These are phyloP conservation scores for Fusarium sterilihyphosum DNA, from an alignment of 2,329 filamentous ascomycete species.

Conservation along the genomic window DNA sequence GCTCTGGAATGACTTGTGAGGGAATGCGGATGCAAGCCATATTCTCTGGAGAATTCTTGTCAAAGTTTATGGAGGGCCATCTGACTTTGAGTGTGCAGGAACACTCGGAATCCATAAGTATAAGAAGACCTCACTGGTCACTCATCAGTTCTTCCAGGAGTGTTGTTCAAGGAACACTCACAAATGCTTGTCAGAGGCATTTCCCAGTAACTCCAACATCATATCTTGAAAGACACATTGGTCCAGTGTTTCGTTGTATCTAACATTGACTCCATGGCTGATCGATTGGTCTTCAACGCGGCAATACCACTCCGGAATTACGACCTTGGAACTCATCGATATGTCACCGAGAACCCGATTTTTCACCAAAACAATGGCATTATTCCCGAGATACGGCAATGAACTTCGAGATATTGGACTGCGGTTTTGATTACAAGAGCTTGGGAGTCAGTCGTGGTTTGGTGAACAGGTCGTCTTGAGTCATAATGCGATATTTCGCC, in stretches of 20 bases:
- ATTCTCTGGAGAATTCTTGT: constrained; percentile 33
- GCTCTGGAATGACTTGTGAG: constrained; percentile 31
- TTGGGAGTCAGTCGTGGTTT: constrained; percentile 3
- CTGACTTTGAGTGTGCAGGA: constrained; percentile 15
- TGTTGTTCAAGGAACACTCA: neutral
- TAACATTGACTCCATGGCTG: neutral
- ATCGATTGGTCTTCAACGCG: neutral
- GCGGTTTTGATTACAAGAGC: neutral
- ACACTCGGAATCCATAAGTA: constrained; percentile 1
- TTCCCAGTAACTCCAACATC: neutral
- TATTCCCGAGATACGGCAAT: neutral
- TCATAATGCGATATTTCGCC: neutral
- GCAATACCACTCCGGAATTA: neutral
- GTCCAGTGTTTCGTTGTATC: neutral
- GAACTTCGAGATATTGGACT: neutral
- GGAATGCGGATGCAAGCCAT: constrained; percentile 39
- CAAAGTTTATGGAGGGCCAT: constrained; percentile 29
- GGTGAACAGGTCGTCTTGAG: neutral
- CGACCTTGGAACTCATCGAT: constrained; percentile 3
- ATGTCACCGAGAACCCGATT: neutral
- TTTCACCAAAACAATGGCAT: neutral
- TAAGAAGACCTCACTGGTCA: constrained; percentile 19
- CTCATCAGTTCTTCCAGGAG: neutral
- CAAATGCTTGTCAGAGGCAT: no score
- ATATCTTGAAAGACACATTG: neutral